Conservation (phyloP, 2,329 filamentous ascomycete genomes). For the Talaromyces sp. region DNA sequence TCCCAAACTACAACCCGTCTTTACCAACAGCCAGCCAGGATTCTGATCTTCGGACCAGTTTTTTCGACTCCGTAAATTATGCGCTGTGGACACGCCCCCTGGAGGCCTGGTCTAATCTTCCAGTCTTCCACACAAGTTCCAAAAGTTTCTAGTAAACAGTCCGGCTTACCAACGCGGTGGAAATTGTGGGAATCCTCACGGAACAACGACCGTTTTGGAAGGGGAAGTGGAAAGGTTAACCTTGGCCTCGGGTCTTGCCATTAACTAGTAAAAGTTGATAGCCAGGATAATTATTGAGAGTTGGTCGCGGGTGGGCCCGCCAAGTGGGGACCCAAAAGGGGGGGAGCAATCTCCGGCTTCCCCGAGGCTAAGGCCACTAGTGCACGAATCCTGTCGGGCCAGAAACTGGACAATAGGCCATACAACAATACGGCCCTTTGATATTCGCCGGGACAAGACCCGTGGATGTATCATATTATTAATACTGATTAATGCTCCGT, state of each 20-base stretch:
- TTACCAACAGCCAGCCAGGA: background rate
- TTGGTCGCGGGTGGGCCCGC: background rate
- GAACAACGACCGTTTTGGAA: background rate
- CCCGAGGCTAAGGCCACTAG: background rate
- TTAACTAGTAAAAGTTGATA: no score
- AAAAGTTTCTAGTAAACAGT: background rate
- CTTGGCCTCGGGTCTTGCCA: background rate
- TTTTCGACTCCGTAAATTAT: no score
- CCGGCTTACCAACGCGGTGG: background rate
- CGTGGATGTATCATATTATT: background rate
- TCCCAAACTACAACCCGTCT: background rate
- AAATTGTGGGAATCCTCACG: slow-evolving; percentile 1
- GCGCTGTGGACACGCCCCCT: background rate
- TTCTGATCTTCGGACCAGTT: background rate
- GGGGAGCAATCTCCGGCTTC: background rate
- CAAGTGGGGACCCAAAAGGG: background rate
- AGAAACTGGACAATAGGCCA: background rate
- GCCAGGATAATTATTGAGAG: background rate
- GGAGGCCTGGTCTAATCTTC: background rate
- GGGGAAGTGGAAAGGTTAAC: background rate
- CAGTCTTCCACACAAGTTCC: background rate
- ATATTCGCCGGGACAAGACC: background rate
- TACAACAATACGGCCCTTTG: background rate
- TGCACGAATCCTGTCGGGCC: background rate
- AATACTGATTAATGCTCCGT: background rate